Evolutionary conservation across 2,329 filamentous ascomycete species (phyloP).

Genomic region (Botrytis paeoniae): DNA sequence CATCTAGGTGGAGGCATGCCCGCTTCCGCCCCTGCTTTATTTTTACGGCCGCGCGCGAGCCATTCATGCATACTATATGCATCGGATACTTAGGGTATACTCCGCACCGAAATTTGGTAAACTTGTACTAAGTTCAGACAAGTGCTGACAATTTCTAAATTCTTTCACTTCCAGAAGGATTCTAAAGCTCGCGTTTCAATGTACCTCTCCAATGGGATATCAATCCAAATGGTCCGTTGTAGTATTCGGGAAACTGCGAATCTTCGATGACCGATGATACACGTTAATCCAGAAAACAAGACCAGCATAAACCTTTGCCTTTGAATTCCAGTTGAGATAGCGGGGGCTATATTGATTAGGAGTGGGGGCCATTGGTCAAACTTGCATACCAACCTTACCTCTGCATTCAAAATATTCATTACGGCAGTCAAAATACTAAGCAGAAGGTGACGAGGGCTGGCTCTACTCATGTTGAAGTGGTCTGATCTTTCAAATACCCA

Average conservation of each 20-base stretch:
- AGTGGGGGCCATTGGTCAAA: constrained; percentile 8
- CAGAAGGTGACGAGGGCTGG: not conserved
- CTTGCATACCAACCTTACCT: not conserved
- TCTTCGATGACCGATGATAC: not conserved
- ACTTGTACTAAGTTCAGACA: constrained; percentile 3
- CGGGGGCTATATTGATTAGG: not conserved
- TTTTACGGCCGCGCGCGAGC: not conserved
- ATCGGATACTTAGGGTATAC: constrained; percentile 7
- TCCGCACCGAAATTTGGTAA: not conserved
- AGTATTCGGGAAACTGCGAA: not conserved
- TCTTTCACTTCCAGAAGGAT: not conserved
- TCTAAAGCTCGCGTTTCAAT: not conserved
- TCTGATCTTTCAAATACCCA: not conserved
- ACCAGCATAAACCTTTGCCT: not conserved
- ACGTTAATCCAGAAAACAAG: not conserved
- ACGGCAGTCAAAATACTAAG: not conserved
- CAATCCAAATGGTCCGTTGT: not conserved
- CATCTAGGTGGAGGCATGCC: constrained; percentile 8
- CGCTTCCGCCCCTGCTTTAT: constrained; percentile 5
- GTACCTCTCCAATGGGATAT: not conserved
- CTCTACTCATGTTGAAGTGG: not conserved
- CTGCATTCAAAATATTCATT: not conserved
- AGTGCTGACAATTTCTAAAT: constrained; percentile 17
- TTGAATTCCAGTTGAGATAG: not conserved
- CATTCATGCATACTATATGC: constrained; percentile 8